Evolutionary conservation across 768 basidiomycete species (phyloP).

Genomic region (Russula compacta): DNA sequence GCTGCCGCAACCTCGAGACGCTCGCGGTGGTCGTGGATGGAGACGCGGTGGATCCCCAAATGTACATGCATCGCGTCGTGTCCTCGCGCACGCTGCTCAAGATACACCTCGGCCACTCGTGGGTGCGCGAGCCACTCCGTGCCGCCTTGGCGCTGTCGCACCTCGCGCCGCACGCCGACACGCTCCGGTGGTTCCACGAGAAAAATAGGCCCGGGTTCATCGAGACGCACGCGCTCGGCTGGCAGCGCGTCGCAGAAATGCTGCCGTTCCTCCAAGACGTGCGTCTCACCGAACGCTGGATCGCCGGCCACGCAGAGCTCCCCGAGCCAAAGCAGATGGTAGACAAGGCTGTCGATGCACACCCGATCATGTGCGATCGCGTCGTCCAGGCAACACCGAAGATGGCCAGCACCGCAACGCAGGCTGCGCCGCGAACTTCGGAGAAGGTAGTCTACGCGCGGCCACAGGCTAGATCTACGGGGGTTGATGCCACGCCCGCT

Average conservation of each 20-base stretch:
- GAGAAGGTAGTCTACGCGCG: constrained; percentile 34
- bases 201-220: constrained; percentile 63
- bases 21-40: constrained; percentile 57
- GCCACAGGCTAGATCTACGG: constrained; percentile 32
- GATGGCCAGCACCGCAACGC: constrained; percentile 29
- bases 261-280: constrained; percentile 66
- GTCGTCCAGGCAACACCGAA: constrained; percentile 35
- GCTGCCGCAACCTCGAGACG: constrained; percentile 55
- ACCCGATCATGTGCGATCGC: constrained; percentile 33
- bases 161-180: constrained; percentile 61
- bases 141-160: constrained; percentile 68
- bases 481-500: constrained; percentile 46
- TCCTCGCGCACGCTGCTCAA: constrained; percentile 63
- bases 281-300: constrained; percentile 51
- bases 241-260: constrained; percentile 60
- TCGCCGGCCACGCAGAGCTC: constrained; percentile 21
- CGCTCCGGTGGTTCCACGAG: constrained; percentile 69
- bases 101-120: constrained; percentile 69
- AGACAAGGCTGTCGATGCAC: constrained; percentile 46
- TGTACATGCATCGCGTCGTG: constrained; percentile 37
- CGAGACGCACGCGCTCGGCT: constrained; percentile 55
- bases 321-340: constrained; percentile 24
- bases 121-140: constrained; percentile 59
- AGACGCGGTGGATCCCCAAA: constrained; percentile 37
- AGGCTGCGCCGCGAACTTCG: constrained; percentile 31